Evolutionary conservation across 768 basidiomycete genomes (phyloP).

Genomic region (Boletus barrowsii): DNA sequence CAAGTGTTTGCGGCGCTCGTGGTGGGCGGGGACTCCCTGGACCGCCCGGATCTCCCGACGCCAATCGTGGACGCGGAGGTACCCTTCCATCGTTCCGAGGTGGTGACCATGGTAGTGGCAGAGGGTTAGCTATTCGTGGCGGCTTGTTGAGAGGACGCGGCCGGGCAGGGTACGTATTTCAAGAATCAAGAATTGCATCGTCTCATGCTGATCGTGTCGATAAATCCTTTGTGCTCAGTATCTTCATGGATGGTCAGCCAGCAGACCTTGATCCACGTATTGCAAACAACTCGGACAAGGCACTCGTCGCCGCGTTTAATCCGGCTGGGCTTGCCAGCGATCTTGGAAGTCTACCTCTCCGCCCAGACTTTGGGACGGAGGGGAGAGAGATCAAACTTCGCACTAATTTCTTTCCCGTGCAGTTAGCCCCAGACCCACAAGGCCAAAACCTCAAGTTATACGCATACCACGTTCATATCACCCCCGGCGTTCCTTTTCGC

Average conservation of each 20-base stretch:
- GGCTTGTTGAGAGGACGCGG: not conserved
- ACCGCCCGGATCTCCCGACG: not conserved
- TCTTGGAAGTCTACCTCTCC: not conserved
- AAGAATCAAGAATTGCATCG: not conserved
- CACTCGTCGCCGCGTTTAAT: not conserved
- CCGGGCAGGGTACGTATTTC: not conserved
- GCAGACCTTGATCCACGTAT: not conserved
- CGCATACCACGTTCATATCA: not conserved
- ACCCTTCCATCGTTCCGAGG: not conserved
- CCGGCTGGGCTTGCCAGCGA: not conserved
- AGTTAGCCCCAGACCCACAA: not conserved
- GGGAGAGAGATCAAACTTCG: not conserved
- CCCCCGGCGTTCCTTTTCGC: rapidly evolving
- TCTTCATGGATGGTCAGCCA: not conserved
- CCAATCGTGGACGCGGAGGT: not conserved
- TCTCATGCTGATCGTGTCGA: not conserved
- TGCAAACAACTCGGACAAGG: not conserved
- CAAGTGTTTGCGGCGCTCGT: not conserved
- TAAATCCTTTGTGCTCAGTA: not conserved
- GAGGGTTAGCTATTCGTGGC: not conserved
- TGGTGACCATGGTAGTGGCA: not conserved
- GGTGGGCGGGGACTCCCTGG: too few relatives aligned
- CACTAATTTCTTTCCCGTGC: not conserved
- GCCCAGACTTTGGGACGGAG: not conserved
- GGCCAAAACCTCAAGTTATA: not conserved